Evolutionary conservation across 768 basidiomycete species (phyloP).

Genomic region (Termitomyces titanicus): DNA sequence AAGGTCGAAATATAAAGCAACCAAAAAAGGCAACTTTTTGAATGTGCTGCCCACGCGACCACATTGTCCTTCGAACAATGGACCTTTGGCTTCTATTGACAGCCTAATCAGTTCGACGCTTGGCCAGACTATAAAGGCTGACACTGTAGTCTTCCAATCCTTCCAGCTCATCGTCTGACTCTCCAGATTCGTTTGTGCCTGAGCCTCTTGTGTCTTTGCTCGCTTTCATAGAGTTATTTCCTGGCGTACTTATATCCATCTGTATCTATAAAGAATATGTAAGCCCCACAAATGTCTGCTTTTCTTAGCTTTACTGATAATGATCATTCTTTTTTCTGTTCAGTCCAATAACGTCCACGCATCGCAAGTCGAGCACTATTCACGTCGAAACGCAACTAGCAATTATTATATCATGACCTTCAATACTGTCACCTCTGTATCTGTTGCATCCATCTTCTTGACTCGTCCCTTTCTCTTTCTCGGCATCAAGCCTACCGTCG

Average conservation of each 20-base stretch:
- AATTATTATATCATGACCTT: constrained; percentile 17
- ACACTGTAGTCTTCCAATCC: not conserved
- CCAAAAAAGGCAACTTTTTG: not conserved
- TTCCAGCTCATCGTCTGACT: not conserved
- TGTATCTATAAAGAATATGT: not conserved
- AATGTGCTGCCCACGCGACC: not conserved
- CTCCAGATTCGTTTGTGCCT: not conserved
- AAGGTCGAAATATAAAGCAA: not conserved
- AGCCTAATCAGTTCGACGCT: not conserved
- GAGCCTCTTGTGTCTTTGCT: not conserved
- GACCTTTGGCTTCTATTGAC: constrained; percentile 1
- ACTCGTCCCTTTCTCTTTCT: constrained; percentile 30
- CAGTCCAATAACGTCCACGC: not conserved
- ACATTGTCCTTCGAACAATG: not conserved
- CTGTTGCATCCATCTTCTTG: constrained; percentile 32
- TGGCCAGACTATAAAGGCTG: not conserved
- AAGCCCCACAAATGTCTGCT: not conserved
- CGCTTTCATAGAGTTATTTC: not conserved
- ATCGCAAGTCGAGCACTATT: constrained; percentile 12
- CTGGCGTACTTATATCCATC: not conserved
- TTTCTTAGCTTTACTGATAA: not conserved
- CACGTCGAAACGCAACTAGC: not conserved
- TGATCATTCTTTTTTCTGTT: not conserved
- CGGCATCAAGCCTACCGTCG: constrained; percentile 17
- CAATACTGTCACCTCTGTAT: constrained; percentile 20